Base-by-base conservation (phyloP, 2,329 filamentous ascomycete genomes). In the Xylariaceae sp. region DNA sequence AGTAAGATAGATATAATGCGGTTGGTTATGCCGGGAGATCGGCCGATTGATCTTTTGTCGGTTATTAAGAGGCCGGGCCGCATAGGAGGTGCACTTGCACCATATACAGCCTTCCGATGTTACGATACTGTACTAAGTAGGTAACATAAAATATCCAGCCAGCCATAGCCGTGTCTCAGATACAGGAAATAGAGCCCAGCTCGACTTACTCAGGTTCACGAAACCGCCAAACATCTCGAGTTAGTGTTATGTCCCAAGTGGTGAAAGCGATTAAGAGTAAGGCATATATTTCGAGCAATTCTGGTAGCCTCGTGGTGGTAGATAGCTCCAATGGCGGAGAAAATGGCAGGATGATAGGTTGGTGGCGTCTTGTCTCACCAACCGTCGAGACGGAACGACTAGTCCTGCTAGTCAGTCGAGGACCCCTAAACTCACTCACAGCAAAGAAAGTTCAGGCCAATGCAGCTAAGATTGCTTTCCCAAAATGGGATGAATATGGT, bases 131-230 rank as follows among this genome's bases (percentile, higher is more conserved):
- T 7, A 20, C 2, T 41, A 19, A 20, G 42, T 32, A 48, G 43
- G 26, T 20, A 43, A 23, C 18, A 37, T 46, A 23, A 26, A n/a
- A 20, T 43, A 50, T 43, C 37, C 40, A 43, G 40, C 40, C 48
- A 46, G 26, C 29, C 43, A 9, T 46, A 4, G 4, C 23, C 23
- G 50, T 56, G 43, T 53, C 49, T 50, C 41, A 44, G 26, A n/a
- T 12, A 23, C 54, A 61, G 48, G 23, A 45, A 56, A 50, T 37
- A 50, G 48, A 55, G 29, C 32, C 44, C 52, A 26, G 54, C 37
- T 48, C 10, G 29, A 69, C 69, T 71, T 69, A 71, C 69, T 56
- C 20, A 71, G 51, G 57, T 56, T 64, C 48, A 61, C 60, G 54
- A 71, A 56, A 9, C 63, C 64, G 26, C 65, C 62, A 56, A 70